These are phyloP conservation scores for Leptomonas seymouri DNA, from an alignment of 208 protist species.

Conservation along the genomic window DNA sequence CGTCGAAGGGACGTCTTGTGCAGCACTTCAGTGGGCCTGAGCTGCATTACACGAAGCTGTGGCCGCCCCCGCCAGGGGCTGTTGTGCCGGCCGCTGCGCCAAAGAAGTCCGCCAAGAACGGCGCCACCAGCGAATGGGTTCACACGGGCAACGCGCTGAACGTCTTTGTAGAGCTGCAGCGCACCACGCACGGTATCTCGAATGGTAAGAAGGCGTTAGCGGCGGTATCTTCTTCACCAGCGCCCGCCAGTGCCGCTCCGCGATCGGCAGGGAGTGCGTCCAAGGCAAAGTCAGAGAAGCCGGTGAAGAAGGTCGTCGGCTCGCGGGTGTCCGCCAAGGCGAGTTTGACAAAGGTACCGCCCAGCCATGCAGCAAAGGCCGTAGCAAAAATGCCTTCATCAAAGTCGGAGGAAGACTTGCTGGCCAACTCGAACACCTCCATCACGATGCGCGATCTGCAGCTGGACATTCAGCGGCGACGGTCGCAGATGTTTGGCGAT, in stretches of 20 bases:
- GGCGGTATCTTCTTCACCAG: not conserved
- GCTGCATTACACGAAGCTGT: conserved; percentile 49
- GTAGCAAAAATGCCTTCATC: not conserved
- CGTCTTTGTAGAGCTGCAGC: conserved; percentile 31
- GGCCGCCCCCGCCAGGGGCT: conserved; percentile 34
- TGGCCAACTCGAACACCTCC: conserved; percentile 8
- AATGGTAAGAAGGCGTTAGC: not conserved
- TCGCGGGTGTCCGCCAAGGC: not conserved
- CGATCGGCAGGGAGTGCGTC: not conserved
- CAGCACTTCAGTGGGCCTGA: conserved; percentile 78
- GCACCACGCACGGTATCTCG: conserved; percentile 33
- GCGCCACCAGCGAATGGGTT: conserved; percentile 35
- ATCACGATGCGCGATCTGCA: conserved; percentile 58
- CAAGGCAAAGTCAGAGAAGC: conserved; percentile 15
- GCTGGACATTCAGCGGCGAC: conserved; percentile 50
- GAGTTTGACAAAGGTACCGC: not conserved
- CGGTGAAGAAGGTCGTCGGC: conserved; percentile 14
- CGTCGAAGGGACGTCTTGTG: conserved; percentile 62
- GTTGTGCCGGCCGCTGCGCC: not conserved
- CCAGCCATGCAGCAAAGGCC: not conserved
- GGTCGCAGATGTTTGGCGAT: conserved; percentile 53
- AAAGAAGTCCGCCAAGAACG: conserved; percentile 7
- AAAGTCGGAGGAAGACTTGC: not conserved
- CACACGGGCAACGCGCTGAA: conserved; percentile 34
- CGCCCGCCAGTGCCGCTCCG: not conserved